phyloP scores from a whole-genome alignment of 2,329 filamentous ascomycete species.

The Exserohilum turcica region DNA sequence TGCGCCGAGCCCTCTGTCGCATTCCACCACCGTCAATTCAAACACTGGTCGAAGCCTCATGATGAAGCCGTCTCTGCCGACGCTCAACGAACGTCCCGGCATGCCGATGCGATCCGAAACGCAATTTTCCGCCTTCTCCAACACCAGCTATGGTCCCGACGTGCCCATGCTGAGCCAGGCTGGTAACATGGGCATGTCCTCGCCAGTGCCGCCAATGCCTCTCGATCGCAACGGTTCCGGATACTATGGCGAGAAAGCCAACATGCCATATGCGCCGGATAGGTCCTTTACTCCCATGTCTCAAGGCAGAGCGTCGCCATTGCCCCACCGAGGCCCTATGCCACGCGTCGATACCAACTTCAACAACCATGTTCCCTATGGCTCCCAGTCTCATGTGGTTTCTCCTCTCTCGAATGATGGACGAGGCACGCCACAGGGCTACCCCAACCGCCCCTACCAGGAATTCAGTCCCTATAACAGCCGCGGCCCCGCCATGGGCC shows the following conservation, averaged over 20 bases:
- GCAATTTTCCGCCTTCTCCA: constrained; percentile 58
- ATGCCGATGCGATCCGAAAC: constrained; percentile 55
- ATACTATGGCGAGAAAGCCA: constrained; percentile 34
- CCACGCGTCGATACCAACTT: constrained; percentile 41
- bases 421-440: constrained; percentile 18
- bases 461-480: constrained; percentile 43
- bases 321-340: constrained; percentile 30
- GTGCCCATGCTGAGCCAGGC: constrained; percentile 66
- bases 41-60: constrained; percentile 32
- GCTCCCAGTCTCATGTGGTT: constrained; percentile 30
- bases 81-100: constrained; percentile 46
- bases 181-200: constrained; percentile 61
- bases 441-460: constrained; percentile 26
- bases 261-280: constrained; percentile 28
- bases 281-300: constrained; percentile 39
- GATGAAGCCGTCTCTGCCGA: constrained; percentile 51
- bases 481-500: constrained; percentile 30
- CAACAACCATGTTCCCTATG: constrained; percentile 24
- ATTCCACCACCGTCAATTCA: constrained; percentile 62
- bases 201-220: constrained; percentile 38
- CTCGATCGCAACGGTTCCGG: constrained; percentile 32
- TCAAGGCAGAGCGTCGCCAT: constrained; percentile 38
- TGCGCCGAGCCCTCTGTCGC: constrained; percentile 56
- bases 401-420: constrained; percentile 29
- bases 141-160: constrained; percentile 66